Conservation (phyloP, 75 land plant genomes). For the Isoetes taiwanensis region DNA sequence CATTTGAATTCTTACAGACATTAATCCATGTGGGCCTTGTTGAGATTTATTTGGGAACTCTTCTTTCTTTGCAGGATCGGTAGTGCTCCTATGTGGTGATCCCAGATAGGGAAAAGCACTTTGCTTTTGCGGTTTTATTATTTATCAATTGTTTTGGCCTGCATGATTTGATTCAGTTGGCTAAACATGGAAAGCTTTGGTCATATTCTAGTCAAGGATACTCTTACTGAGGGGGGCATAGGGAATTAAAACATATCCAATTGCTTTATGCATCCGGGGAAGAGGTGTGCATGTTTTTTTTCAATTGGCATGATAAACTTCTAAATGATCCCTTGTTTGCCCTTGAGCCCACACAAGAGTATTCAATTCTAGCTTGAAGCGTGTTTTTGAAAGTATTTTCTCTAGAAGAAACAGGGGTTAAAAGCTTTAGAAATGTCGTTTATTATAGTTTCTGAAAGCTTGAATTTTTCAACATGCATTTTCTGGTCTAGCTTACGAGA, state of each 20-base stretch:
- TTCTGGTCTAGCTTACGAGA: too few relatives aligned
- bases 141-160: background rate
- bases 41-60: background rate
- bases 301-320: constrained; percentile 8
- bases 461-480: too few relatives aligned
- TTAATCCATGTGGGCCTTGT: background rate
- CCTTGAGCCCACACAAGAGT: background rate
- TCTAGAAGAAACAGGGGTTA: too few relatives aligned
- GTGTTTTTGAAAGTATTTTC: too few relatives aligned
- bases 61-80: constrained; percentile 41
- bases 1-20: background rate
- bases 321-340: background rate
- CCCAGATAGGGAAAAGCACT: constrained; percentile 98
- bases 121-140: constrained; percentile 57
- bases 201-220: background rate
- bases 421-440: too few relatives aligned
- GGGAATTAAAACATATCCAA: constrained; percentile 28
- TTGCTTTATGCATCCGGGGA: constrained; percentile 87
- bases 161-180: background rate
- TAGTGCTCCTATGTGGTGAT: constrained; percentile 87
- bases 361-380: too few relatives aligned
- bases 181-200: background rate
- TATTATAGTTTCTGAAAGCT: too few relatives aligned
- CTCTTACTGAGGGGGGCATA: constrained; percentile 39
- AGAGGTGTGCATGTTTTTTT: constrained; percentile 42